Conservation (phyloP, 371 early-diverging fungal genomes). For the Funneliformis caledonium region DNA sequence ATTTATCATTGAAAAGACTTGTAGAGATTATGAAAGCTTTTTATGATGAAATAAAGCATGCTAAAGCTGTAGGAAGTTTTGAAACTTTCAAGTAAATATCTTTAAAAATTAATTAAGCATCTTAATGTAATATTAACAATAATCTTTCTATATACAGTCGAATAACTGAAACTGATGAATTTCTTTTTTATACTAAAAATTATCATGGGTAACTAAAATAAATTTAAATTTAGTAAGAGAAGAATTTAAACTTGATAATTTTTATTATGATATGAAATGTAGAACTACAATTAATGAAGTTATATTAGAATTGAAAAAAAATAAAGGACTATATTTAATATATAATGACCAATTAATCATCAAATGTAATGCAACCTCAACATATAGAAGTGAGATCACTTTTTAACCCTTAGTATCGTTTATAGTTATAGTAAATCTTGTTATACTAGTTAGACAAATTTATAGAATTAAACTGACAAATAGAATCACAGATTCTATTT, state of each 20-base stretch:
- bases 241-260: not conserved
- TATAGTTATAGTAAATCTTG: not conserved
- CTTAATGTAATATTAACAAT: not conserved
- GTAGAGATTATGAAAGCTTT: slow-evolving; percentile 2
- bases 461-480: slow-evolving; percentile 4
- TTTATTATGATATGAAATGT: slow-evolving; percentile 19
- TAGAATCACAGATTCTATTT: not conserved
- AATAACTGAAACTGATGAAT: not conserved
- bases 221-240: not conserved
- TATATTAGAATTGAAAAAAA: slow-evolving; percentile 1
- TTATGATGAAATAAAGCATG: not conserved
- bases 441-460: slow-evolving; percentile 1
- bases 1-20: not conserved
- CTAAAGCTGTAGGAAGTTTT: slow-evolving; percentile 13
- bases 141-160: not conserved
- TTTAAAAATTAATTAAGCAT: not conserved
- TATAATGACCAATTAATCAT: not conserved
- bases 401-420: not conserved
- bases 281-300: not conserved
- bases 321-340: slow-evolving; percentile 14
- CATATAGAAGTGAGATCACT: slow-evolving; percentile 7
- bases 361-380: slow-evolving; percentile 10
- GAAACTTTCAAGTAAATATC: not conserved
- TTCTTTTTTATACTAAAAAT: not conserved
- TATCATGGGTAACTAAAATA: not conserved